Base-by-base conservation (phyloP, 2,329 filamentous ascomycete genomes). In the Colletotrichum siamense region DNA sequence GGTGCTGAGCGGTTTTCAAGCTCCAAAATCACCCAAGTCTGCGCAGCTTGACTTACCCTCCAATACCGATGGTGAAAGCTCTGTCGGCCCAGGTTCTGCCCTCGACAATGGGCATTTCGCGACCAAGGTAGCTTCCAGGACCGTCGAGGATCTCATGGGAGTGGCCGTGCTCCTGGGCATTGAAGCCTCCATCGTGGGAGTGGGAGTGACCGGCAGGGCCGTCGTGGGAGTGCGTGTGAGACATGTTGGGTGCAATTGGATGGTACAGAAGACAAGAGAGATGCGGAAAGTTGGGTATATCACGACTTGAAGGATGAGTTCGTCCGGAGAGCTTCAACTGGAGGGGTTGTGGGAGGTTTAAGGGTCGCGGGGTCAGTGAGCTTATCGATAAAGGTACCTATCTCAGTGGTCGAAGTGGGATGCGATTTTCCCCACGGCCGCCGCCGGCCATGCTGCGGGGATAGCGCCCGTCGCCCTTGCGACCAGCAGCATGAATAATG, bases 31-130 rank as follows among this genome's bases (percentile, higher is more conserved):
- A 22, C 16, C 4, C 24, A 61, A 28, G 8, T 1, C 63, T 34
- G n/a, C 62, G 9, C 22, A 22, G 59, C 30, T n/a, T 22, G 22
- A 85, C 92, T 80, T 89, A 98, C 96, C 97, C 97, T 87, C 97
- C 97, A 86, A 99, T 99, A n/a, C 97, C 97, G 81, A 99, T 91
- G 6, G 97, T 99, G 82, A 98, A 99, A 16, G 96, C 96, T 74
- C 97, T 91, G 79, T 98, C 95, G 32, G 90, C 90, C 95, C 96
- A 99, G 83, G 96, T 91, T 71, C 96, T 91, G 13, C 96, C 96
- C 80, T 98, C 95, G 78, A 96, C 92, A 73, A 99, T 94, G 77
- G 96, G 97, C 95, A 98, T 96, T 87, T 99, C 97, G 18, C 97
- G 93, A 67, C 94, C 94, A 36, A 97, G 86, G 84, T 94, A 99